Evolutionary conservation across 306 rosid species (phyloP).

Genomic region (Gastrolobium bilobum): DNA sequence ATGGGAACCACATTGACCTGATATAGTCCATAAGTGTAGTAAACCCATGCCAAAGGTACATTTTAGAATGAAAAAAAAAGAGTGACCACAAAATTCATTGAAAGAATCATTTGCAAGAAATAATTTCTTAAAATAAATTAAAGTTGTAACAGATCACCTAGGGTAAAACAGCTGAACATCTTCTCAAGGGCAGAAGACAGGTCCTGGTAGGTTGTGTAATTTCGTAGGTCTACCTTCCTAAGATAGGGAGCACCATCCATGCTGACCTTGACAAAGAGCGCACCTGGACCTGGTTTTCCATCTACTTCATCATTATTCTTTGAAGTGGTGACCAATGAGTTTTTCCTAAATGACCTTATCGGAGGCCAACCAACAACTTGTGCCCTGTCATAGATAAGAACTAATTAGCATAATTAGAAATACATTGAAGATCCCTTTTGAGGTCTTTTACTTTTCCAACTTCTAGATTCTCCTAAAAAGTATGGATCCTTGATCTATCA

Average conservation of each 20-base stretch:
- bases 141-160: constrained; percentile 63
- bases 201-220: constrained; percentile 74
- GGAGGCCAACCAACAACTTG: constrained; percentile 99
- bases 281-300: constrained; percentile 77
- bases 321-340: constrained; percentile 72
- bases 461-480: not conserved
- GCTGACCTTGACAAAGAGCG: constrained; percentile 89
- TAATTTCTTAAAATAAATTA: constrained; percentile 11
- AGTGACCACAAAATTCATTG: not conserved
- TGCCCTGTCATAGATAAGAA: constrained; percentile 64
- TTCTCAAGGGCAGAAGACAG: constrained; percentile 88
- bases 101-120: constrained; percentile 1
- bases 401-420: constrained; percentile 15
- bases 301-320: constrained; percentile 87
- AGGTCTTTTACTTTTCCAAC: not conserved
- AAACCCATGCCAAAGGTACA: constrained; percentile 40
- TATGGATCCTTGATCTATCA: constrained; percentile 6
- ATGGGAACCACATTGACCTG: constrained; percentile 61
- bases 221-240: constrained; percentile 89
- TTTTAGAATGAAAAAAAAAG: constrained; percentile 3
- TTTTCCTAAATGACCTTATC: constrained; percentile 82
- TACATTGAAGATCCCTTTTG: not conserved
- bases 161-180: constrained; percentile 92
- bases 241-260: constrained; percentile 97
- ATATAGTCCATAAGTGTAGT: constrained; percentile 26